Base-by-base conservation (phyloP, 768 basidiomycete species). In the Suillus hirtellus region DNA sequence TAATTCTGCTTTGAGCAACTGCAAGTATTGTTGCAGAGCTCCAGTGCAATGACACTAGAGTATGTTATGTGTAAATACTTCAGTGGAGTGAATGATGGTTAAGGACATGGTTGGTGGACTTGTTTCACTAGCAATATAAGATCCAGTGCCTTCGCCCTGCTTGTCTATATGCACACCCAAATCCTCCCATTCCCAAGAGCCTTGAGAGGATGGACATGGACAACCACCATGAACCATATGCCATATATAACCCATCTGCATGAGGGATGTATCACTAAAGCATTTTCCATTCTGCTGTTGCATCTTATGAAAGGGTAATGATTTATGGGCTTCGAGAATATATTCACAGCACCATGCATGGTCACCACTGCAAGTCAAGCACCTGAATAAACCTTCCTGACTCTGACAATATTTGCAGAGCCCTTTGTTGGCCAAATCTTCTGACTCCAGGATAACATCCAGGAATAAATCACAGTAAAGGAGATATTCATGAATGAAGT, bases 161-260 rank as follows among this genome's bases (percentile, higher is more conserved):
- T 21, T 27, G 14, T 43, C 17, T 12, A 14, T 17, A 52, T 9
- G 3, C 12, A 2, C 15, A 5, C 14, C 59, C 2, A 31, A 4
- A 19, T 52, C 15, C 17, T 34, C 21, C 59, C 27, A 60, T 52
- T 52, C 17, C 8, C 1, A 31, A 0, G 31, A 17, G 27, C 27
- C 37, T 24, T 40, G n/a, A 34, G 35, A 4, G 2, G 1, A n/a
- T 24, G 69, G 72, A 60, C 70, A 73, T 0, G 61, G 63, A 0
- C 27, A 4, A 0, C 70, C 70, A 0, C 65, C 34, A 54, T 76
- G 75, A 1, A 73, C 72, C 2, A 70, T 15, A 38, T 69, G 66
- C 12, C 71, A 55, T 1, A 67, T 65, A 3, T 67, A 37, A 0
- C 73, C 73, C 1, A 69, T 47, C 19, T 71, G 56, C 60, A 66